A percentile compares a stretch with the other conserved stretches of the same genome.
These are phyloP conservation scores for Lojkania enalia DNA, from an alignment of 2,329 filamentous ascomycete genomes.

Conservation along the genomic window DNA sequence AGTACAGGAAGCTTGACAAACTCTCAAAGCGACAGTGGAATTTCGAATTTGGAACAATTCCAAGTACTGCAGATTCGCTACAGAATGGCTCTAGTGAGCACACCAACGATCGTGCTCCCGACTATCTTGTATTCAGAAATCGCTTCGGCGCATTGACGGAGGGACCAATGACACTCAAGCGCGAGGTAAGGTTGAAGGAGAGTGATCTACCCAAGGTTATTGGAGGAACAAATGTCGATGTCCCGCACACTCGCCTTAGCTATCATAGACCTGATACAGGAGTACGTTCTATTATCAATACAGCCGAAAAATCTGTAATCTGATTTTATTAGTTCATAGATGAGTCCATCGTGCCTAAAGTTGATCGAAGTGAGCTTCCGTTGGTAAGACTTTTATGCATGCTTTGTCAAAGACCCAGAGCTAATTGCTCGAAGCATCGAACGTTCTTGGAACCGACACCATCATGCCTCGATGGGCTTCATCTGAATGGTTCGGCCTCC, in stretches of 20 bases:
- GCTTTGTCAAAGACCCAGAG: not conserved
- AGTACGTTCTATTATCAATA: not conserved
- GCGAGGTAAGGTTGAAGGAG: not conserved
- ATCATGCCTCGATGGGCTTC: too few species aligned
- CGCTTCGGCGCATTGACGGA: conserved; percentile 68
- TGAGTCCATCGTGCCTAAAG: not conserved
- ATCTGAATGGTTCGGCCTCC: too few species aligned
- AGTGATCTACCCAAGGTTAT: too few species aligned
- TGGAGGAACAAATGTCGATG: not conserved
- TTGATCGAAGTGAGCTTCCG: not conserved
- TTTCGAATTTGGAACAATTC: conserved; percentile 48
- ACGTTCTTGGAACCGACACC: too few species aligned
- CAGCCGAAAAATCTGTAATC: not conserved
- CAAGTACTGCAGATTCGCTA: conserved; percentile 49
- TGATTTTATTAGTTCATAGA: not conserved
- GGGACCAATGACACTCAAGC: conserved; percentile 49
- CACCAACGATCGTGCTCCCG: conserved; percentile 8
- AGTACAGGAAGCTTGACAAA: conserved; percentile 4
- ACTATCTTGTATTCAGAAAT: conserved; percentile 26
- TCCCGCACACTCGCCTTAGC: not conserved
- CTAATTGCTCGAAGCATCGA: not conserved
- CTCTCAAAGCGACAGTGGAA: conserved; percentile 13
- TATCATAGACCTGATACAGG: not conserved
- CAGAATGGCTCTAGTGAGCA: conserved; percentile 28
- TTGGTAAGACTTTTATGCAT: not conserved